Evolutionary conservation across 768 basidiomycete genomes (phyloP), one percentile per base, ranked within the genome.

Genomic region (Gloeopeniophorella convolvens): DNA sequence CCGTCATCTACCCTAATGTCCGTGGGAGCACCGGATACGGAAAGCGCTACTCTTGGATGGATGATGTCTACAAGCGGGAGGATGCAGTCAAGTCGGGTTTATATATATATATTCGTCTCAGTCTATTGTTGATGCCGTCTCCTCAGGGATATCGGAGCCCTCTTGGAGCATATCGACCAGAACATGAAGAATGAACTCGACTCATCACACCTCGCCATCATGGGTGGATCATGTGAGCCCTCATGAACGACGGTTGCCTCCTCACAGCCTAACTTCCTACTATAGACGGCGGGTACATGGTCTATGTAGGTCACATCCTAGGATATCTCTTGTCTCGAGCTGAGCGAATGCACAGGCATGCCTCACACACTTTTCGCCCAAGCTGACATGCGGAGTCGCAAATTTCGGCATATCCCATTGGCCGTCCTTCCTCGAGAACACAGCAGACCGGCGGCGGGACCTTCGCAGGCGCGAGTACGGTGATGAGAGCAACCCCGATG

Each of bases 21-120:
- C 60, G 71, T 37, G 72, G 71, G 33, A 73, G 72, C 47, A 60
- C 61, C 3, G 71, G 71, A 23, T 73, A 72, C 43, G 72, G 70
- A 27, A 71, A 60, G 49, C 65, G 53, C 42, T 73, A 70, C 57
- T 61, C 70, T 63, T 60, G 68, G 13, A 55, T 61, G 24, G 72
- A 73, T 53, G 69, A 71, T 26, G 67, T 73, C 5, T 62, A 66
- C 53, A 73, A 72, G 46, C 65, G 71, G 30, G 72, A 73, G 51
- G 68, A 72, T 58, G 61, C 72, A 0, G 69, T 72, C 56, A 72
- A 66, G 72, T 73, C 41, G 41, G 59, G 26, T 3, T 16, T 42
- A 27, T 28, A 10, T 9, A 39, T n/a, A 37, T 11, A 1, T 26
- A 35, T 11, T 48, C 16, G 39, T 31, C 42, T 10, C 45, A 18